These are phyloP conservation scores for Linum lewisii DNA, from an alignment of 345 rosid species.

Conservation along the genomic window DNA sequence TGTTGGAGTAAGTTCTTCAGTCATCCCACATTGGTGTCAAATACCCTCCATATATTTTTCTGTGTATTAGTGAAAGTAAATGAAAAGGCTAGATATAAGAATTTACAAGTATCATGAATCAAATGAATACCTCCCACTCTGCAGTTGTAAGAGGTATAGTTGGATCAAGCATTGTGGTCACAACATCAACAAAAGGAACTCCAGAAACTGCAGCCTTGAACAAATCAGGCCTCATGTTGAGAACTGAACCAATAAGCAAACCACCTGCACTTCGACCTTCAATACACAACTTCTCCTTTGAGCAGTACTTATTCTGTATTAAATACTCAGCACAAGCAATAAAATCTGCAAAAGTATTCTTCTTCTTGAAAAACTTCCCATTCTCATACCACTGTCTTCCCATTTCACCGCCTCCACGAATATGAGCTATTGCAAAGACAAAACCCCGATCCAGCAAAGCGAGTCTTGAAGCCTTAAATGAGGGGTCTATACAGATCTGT, in stretches of 20 bases:
- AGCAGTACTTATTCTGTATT: constrained; percentile 51
- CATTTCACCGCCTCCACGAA: constrained; percentile 99
- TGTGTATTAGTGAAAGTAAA: not conserved
- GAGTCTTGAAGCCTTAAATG: constrained; percentile 61
- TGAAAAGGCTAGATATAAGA: not conserved
- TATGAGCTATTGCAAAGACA: constrained; percentile 71
- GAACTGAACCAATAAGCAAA: constrained; percentile 82
- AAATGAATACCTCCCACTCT: constrained; percentile 81
- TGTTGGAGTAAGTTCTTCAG: not conserved
- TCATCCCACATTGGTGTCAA: not conserved
- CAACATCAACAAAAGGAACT: constrained; percentile 88
- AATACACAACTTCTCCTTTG: constrained; percentile 74
- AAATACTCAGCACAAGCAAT: constrained; percentile 72
- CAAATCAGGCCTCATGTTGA: constrained; percentile 94
- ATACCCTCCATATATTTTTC: not conserved
- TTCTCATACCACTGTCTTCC: constrained; percentile 97
- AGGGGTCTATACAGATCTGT: constrained; percentile 61
- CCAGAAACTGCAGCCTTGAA: constrained; percentile 86
- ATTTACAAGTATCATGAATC: not conserved
- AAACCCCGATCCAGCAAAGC: constrained; percentile 91
- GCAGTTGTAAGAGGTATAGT: constrained; percentile 89
- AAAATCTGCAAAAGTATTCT: constrained; percentile 85
- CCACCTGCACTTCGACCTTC: constrained; percentile 98
- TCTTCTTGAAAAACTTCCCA: constrained; percentile 76
- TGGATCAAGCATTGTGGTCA: constrained; percentile 98